Conservation (phyloP, 116 monocot species). For the Iris pallida region DNA sequence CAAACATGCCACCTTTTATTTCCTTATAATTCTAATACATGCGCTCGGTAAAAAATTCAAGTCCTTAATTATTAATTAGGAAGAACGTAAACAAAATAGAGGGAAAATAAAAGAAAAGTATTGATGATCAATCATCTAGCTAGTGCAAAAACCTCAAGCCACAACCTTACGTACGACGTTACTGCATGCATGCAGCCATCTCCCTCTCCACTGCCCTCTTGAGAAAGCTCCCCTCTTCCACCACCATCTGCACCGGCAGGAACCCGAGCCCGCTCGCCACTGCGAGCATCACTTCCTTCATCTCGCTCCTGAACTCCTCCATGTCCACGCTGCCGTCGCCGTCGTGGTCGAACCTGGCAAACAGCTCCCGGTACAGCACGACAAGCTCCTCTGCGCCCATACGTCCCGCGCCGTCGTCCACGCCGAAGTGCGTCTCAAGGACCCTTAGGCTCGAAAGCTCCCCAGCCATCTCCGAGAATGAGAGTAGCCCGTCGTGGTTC, state of each 20-base stretch:
- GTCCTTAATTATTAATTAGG: too few species aligned
- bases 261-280: constrained; percentile 2
- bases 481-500: constrained; percentile 16
- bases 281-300: constrained; percentile 33
- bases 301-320: constrained; percentile 30
- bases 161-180: too few species aligned
- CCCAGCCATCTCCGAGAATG: constrained; percentile 20
- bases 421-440: constrained; percentile 14
- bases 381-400: constrained; percentile 10
- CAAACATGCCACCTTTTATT: too few species aligned
- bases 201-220: neutral
- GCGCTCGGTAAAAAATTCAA: too few species aligned
- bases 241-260: neutral
- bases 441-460: constrained; percentile 21
- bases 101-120: too few species aligned
- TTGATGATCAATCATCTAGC: too few species aligned
- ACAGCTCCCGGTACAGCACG: constrained; percentile 10
- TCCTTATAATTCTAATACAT: too few species aligned
- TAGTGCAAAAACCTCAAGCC: too few species aligned
- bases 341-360: constrained; percentile 24
- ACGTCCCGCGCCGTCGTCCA: constrained; percentile 5
- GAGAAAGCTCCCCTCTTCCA: constrained; percentile 5
- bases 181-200: neutral
- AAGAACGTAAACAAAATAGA: too few species aligned
- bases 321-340: constrained; percentile 24